Evolutionary conservation across 2,329 filamentous ascomycete genomes (phyloP), one percentile per base, ranked within the genome.

Genomic region (Lasiodiplodia citricola): DNA sequence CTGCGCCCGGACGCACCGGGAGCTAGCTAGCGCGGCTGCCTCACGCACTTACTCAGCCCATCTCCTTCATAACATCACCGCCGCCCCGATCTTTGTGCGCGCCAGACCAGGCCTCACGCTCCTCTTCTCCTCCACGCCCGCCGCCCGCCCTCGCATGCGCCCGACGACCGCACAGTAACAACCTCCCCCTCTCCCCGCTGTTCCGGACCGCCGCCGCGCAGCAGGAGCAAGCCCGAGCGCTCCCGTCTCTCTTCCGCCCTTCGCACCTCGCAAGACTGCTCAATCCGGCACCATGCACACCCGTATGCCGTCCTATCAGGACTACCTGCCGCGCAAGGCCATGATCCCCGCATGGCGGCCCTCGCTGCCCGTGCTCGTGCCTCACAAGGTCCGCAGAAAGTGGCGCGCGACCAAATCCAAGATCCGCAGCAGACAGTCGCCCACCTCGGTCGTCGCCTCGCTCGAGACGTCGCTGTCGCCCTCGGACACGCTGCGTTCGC

Each of bases 401-500:
- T 84, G 91, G 78, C 85, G 90, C 69, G 82, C 82, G 54, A 84
- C 83, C 67, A 78, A 79, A 71, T 92, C 90, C 69, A 90, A 90
- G 76, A 85, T 92, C 75, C 88, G 89, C 72, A 89, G 88, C 75
- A 83, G 89, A 73, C 83, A 89, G 74, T 88, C 89, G 51, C 89
- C 90, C 56, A 87, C 90, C 25, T 90, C 92, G 63, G 91, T 91
- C 71, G 88, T 97, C 75, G 88, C 93, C 63, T 86, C 86, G 37
- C 85, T 97, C 67, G 88, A 96, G 80, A 94, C 90, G 18, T 97
- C 94, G 0, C 92, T 94, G 80, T 94, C 91, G 73, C 90, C 93
- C 5, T 84, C 87, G 75, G 91, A 96, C 76, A 94, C 93, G 14
- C 81, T 97, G 70, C 87, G 88, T 70, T 88, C 91, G 47, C 84